These are phyloP conservation scores for Diaporthe caulivora DNA, from an alignment of 2,329 filamentous ascomycete species.

Conservation along the genomic window DNA sequence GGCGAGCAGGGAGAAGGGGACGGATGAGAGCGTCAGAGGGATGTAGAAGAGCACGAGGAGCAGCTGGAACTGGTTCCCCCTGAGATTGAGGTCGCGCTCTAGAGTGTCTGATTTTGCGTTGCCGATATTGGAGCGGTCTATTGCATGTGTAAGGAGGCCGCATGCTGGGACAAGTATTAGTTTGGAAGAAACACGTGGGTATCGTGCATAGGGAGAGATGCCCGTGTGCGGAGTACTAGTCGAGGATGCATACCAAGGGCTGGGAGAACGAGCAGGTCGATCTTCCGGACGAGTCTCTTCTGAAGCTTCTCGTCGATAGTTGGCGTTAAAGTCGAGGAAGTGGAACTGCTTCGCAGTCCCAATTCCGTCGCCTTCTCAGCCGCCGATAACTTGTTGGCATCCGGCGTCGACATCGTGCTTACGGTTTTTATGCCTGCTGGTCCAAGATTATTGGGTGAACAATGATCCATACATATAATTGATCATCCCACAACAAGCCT, in stretches of 20 bases:
- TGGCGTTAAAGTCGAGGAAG: slow-evolving; percentile 4
- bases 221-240: background rate
- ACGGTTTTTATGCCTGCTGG: no score
- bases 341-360: background rate
- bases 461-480: background rate
- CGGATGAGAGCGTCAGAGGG: slow-evolving; percentile 46
- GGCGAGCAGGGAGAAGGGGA: slow-evolving; percentile 45
- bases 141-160: slow-evolving; percentile 42
- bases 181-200: background rate
- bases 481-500: background rate
- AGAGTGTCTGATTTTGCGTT: slow-evolving; percentile 49
- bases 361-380: slow-evolving; percentile 7
- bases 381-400: background rate
- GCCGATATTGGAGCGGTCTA: slow-evolving; percentile 48
- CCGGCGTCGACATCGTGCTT: background rate
- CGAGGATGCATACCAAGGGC: background rate
- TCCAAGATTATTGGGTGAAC: background rate
- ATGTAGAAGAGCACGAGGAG: slow-evolving; percentile 51
- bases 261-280: background rate
- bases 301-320: slow-evolving; percentile 1
- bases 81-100: slow-evolving; percentile 46
- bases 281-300: slow-evolving; percentile 3
- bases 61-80: slow-evolving; percentile 48
- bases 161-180: background rate
- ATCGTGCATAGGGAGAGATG: no score